Evolutionary conservation across 495 filamentous ascomycete genomes (phyloP), one percentile per base, ranked within the genome.

Genomic region (Penicillium nucicola): DNA sequence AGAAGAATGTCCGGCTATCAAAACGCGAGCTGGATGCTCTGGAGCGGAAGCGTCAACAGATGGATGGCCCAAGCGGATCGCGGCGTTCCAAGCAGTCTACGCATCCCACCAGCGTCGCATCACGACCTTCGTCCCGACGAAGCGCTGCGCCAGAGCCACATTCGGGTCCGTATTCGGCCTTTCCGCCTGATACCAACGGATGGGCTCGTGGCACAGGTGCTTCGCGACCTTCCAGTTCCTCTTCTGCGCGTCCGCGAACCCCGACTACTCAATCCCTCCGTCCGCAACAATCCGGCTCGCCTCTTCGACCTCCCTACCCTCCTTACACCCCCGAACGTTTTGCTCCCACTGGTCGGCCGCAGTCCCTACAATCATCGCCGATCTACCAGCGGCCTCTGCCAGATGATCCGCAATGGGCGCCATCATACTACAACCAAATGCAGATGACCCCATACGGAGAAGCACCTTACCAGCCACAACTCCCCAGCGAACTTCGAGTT

Each of bases 1-100:
- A 83, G 67, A 75, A 71, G 32, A 89, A 92, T 40, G 89, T 95
- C 22, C 85, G 83, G 55, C 71, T 95, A 45, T 86, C 80, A 46
- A 79, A 85, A 55, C 78, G 82, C 23, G 90, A 93, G 62, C 67
- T 90, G 52, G 85, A 86, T 33, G 90, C 89, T 30, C 69, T 92
- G 41, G 84, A 92, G 62, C 80, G 86, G 40, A 81, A 82, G 64
- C 78, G 84, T 45, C 68, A 80, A 59, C 74, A 82, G 50, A 75
- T 72, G 17, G 70, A 73, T 36, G 68, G 71, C 40, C 41, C 34
- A 45, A 61, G 56, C 14, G 58, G 50, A 36, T 18, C 58, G 23
- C 45, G 51, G 11, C 62, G 65, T 36, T 34, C 33, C 19, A 53
- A 53, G 31, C 51, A 56, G 36, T 23, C 43, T 12, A 34, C 42